These are phyloP conservation scores for Fusarium camptoceras DNA, from an alignment of 2,329 filamentous ascomycete genomes.

Conservation along the genomic window DNA sequence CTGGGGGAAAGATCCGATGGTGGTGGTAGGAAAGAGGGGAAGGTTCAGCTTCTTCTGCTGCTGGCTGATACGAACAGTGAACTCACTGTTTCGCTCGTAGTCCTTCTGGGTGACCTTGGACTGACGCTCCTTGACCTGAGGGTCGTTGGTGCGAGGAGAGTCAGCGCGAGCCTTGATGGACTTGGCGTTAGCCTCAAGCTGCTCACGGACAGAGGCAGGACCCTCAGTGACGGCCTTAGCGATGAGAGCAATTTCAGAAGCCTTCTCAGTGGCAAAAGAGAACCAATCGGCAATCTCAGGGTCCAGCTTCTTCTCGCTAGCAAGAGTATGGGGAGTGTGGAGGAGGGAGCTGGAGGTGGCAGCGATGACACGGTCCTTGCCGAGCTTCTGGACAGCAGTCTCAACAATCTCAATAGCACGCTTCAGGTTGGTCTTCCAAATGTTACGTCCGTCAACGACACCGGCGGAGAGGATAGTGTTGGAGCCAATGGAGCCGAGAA, in stretches of 20 bases:
- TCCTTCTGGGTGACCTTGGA: slow-evolving; percentile 83
- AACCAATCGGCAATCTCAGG: slow-evolving; percentile 97
- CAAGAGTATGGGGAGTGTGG: slow-evolving; percentile 97
- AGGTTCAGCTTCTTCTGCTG: slow-evolving; percentile 95
- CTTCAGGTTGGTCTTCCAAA: slow-evolving; percentile 99
- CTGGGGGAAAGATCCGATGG: slow-evolving; percentile 99
- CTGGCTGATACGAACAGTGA: slow-evolving; percentile 84
- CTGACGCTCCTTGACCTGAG: slow-evolving; percentile 96
- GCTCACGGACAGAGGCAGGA: slow-evolving; percentile 83
- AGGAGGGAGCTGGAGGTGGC: slow-evolving; percentile 97
- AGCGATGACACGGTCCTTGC: slow-evolving; percentile 97
- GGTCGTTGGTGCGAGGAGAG: slow-evolving; percentile 96
- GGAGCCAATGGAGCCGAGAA: slow-evolving; percentile 83
- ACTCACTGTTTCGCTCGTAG: slow-evolving; percentile 94
- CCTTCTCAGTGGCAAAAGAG: slow-evolving; percentile 97
- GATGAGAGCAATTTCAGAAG: slow-evolving; percentile 87
- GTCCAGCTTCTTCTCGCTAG: slow-evolving; percentile 98
- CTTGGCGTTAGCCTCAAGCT: slow-evolving; percentile 97
- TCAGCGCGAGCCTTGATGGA: slow-evolving; percentile 90
- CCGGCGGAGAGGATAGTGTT: slow-evolving; percentile 93
- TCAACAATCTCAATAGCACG: slow-evolving; percentile 91
- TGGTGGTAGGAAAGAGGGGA: slow-evolving; percentile 97
- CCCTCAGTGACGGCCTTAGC: slow-evolving; percentile 97
- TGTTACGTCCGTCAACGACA: slow-evolving; percentile 99
- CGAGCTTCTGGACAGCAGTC: slow-evolving; percentile 90